Percentiles rank a stretch among this genome's conserved stretches.
These are phyloP conservation scores for Calendula officinalis DNA, from an alignment of 129 eudicot genomes.

Conservation along the genomic window DNA sequence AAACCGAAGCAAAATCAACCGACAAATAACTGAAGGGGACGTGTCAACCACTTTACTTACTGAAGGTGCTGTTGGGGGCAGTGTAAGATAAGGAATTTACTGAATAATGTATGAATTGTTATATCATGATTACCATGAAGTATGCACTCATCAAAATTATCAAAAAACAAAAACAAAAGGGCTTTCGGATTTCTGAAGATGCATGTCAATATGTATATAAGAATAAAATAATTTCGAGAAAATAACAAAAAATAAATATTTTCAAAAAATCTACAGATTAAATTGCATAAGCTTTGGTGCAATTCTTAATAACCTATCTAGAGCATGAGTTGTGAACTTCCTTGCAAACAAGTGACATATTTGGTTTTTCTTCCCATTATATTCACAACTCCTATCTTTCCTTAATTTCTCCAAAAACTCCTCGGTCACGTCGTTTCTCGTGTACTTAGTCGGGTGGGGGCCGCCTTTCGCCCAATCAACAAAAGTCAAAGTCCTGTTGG, in stretches of 20 bases:
- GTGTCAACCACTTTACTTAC: too few species aligned
- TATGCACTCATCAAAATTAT: background rate
- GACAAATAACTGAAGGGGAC: too few species aligned
- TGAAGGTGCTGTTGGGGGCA: too few species aligned
- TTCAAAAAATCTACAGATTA: conserved; percentile 16
- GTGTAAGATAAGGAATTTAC: too few species aligned
- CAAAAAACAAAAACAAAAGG: background rate
- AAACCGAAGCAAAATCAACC: too few species aligned
- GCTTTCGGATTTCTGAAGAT: background rate
- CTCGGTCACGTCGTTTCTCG: conserved; percentile 46
- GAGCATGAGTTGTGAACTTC: conserved; percentile 58
- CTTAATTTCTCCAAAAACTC: conserved; percentile 55
- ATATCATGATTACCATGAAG: background rate
- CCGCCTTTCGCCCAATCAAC: conserved; percentile 92
- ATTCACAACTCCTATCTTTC: conserved; percentile 47
- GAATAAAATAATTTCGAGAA: conserved; percentile 32
- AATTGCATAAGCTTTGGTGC: conserved; percentile 73
- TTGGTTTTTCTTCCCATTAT: conserved; percentile 50
- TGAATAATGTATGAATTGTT: background rate
- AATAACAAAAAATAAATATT: background rate
- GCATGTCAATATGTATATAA: conserved; percentile 27
- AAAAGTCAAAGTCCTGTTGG: conserved; percentile 69
- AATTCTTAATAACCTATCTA: conserved; percentile 65
- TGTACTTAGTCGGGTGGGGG: conserved; percentile 57
- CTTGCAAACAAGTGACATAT: conserved; percentile 86